Conservation (phyloP, 768 basidiomycete genomes). For the Mycena crocata region DNA sequence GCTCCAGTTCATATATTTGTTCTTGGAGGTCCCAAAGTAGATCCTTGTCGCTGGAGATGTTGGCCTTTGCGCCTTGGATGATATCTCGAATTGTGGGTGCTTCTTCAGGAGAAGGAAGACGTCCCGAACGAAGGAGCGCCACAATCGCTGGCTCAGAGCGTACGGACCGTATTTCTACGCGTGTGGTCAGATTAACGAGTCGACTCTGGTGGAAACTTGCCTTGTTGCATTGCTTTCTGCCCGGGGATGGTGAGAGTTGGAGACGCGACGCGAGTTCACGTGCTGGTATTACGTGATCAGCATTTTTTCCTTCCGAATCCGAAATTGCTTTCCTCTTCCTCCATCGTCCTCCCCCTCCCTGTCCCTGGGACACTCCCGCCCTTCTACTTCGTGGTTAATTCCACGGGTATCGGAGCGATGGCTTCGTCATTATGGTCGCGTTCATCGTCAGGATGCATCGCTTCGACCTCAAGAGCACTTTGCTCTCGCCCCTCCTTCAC, state of each 20-base stretch:
- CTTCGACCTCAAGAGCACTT: conserved; percentile 22
- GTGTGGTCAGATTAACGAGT: no score
- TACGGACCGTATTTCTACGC: neutral
- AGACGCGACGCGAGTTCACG: no score
- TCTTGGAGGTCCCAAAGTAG: neutral
- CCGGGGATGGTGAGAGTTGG: no score
- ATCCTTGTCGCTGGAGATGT: neutral
- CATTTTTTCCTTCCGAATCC: no score
- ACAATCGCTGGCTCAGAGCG: neutral
- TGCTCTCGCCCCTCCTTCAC: conserved; percentile 6
- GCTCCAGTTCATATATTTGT: neutral
- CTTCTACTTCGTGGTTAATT: neutral
- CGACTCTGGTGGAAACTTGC: no score
- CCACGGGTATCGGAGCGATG: conserved; percentile 8
- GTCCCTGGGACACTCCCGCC: neutral
- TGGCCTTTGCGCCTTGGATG: neutral
- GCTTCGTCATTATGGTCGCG: conserved; percentile 27
- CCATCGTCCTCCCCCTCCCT: neutral
- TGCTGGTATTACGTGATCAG: no score
- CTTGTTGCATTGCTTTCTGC: no score
- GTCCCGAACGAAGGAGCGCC: conserved; percentile 7
- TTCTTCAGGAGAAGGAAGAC: neutral
- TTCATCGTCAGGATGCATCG: conserved; percentile 29
- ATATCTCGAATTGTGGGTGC: neutral
- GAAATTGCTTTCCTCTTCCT: neutral